Evolutionary conservation across 805 yeast genomes (phyloP).

Genomic region (Metschnikowia borealis): DNA sequence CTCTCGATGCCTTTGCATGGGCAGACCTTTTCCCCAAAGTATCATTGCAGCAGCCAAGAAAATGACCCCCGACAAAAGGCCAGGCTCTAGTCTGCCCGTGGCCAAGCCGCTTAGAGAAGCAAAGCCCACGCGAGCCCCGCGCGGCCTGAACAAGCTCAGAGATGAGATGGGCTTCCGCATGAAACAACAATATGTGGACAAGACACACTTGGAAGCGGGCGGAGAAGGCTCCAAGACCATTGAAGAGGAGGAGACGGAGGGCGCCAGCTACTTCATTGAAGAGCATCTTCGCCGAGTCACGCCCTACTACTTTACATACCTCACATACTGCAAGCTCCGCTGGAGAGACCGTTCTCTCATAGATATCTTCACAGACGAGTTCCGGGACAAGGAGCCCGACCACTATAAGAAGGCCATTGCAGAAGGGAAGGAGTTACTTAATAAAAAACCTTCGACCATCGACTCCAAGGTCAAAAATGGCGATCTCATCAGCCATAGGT

Average conservation of each 20-base stretch:
- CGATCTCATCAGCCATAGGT: slow-evolving; percentile 70
- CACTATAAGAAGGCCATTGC: slow-evolving; percentile 53
- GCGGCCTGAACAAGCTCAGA: slow-evolving; percentile 22
- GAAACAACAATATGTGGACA: slow-evolving; percentile 42
- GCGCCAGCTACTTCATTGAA: slow-evolving; percentile 51
- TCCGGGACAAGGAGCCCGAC: slow-evolving; percentile 68
- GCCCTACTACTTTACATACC: slow-evolving; percentile 85
- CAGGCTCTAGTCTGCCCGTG: neutral
- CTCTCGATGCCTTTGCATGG: neutral
- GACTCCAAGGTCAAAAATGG: slow-evolving; percentile 76
- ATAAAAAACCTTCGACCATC: slow-evolving; percentile 56
- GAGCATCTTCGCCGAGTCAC: slow-evolving; percentile 66
- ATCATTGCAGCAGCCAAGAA: neutral
- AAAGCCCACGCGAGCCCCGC: neutral
- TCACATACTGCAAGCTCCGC: slow-evolving; percentile 85
- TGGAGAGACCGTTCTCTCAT: slow-evolving; percentile 84
- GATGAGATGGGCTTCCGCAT: slow-evolving; percentile 48
- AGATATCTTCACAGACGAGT: slow-evolving; percentile 81
- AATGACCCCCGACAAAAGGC: neutral
- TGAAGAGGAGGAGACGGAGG: slow-evolving; percentile 55
- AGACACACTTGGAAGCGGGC: slow-evolving; percentile 37
- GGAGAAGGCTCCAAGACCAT: slow-evolving; percentile 38
- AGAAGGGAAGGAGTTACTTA: slow-evolving; percentile 72
- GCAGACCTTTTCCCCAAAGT: neutral
- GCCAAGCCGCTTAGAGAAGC: neutral